phyloP scores from a whole-genome alignment of 2,329 filamentous ascomycete species.

The Cladobotryum mycophilum region DNA sequence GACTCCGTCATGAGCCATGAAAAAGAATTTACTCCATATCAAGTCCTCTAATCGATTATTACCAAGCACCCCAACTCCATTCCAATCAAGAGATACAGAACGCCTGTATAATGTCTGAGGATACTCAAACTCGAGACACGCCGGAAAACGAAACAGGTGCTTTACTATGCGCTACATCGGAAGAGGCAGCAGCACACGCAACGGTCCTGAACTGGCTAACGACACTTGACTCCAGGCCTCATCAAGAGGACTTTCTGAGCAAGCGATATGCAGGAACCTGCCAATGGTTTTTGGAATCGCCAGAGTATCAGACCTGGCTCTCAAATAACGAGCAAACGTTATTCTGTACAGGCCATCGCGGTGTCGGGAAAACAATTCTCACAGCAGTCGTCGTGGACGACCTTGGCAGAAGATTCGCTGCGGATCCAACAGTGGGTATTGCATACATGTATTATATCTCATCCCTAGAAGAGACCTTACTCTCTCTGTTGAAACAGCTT shows the following conservation, averaged over 20 bases:
- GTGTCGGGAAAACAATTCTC: slow-evolving; percentile 1
- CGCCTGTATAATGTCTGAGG: too few relatives aligned
- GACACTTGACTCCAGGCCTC: neutral
- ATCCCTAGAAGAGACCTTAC: neutral
- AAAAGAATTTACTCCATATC: too few relatives aligned
- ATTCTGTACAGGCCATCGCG: neutral
- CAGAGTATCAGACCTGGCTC: neutral
- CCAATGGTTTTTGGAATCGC: neutral
- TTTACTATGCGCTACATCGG: too few relatives aligned
- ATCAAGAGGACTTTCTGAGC: neutral
- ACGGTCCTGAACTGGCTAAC: neutral
- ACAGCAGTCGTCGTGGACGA: neutral
- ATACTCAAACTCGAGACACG: too few relatives aligned
- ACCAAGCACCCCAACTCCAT: too few relatives aligned
- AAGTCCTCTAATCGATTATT: too few relatives aligned
- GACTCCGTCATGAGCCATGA: too few relatives aligned
- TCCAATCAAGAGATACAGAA: too few relatives aligned
- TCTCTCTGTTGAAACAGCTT: neutral
- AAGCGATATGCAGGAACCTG: neutral
- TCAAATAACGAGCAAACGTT: neutral
- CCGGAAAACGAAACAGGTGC: too few relatives aligned
- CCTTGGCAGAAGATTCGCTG: neutral
- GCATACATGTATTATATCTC: neutral
- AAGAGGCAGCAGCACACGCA: too few relatives aligned
- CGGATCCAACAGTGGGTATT: neutral